Base-by-base conservation (phyloP, 192 early-diverging fungal species). In the Coemansia biformis region DNA sequence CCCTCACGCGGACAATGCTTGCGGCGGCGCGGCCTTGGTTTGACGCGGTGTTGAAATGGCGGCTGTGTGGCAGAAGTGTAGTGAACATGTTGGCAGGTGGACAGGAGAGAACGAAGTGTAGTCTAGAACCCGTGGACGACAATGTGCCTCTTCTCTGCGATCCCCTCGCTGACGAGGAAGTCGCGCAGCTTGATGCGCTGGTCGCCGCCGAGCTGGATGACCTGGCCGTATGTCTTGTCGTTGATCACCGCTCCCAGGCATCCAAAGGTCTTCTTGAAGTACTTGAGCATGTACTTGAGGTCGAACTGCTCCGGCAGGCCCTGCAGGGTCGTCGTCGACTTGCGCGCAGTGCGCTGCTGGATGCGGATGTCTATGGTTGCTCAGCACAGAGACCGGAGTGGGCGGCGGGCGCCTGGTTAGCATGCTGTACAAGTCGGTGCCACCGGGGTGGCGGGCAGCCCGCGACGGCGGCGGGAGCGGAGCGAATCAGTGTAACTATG, bases 111-210 rank as follows among this genome's bases (percentile, higher is more conserved):
- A n/a, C n/a, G n/a, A n/a, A n/a, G n/a, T n/a, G n/a, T n/a, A n/a
- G 24, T 1, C 68, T 90, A 97, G 86, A 96, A 95, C 71, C 95
- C 95, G 83, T 98, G 95, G 38, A 96, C 73, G 80, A 93, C 89
- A 70, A 98, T 84, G 57, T 87, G 75, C 37, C 81, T 79, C 76
- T 90, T 93, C 60, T 79, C 86, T 41, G 82, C 81, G 54, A 98
- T 93, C 2, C 77, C 83, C 63, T 92, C 80, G 12, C 70, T 51
- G 32, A 79, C 68, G 15, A 98, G 77, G 71, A 98, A 95, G 54
- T 81, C 71, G 45, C 71, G 74, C 45, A 93, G 79, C 66, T 89
- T 88, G 35, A 76, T 48, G 52, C 95, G 86, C 67, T 98, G 93
- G 80, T 98, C 95, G 42, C 95, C 95, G 41, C 86, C 83, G 32